Evolutionary conservation across 495 filamentous ascomycete species (phyloP).

Genomic region (Rhizodiscina lignyota): DNA sequence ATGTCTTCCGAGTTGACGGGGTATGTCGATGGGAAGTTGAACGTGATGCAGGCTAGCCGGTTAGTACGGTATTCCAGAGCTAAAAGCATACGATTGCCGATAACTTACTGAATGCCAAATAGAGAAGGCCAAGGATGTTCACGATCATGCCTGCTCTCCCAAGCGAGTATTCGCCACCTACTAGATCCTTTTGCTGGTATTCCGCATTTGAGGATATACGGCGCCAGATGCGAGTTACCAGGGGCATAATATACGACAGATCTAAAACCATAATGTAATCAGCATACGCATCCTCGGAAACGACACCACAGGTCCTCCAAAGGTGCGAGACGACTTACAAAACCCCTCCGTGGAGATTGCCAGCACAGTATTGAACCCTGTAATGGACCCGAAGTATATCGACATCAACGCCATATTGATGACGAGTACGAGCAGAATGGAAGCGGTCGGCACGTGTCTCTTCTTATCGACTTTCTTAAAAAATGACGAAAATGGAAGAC

Average conservation of each 20-base stretch:
- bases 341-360: conserved; percentile 40
- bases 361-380: conserved; percentile 40
- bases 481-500: conserved; percentile 28
- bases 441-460: conserved; percentile 30
- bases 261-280: too few relatives aligned
- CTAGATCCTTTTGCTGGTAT: conserved; percentile 11
- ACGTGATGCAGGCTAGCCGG: conserved; percentile 37
- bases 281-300: too few relatives aligned
- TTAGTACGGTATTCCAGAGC: too few relatives aligned
- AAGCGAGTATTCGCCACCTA: conserved; percentile 28
- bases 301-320: too few relatives aligned
- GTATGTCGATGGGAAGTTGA: conserved; percentile 36
- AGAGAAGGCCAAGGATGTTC: conserved; percentile 33
- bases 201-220: conserved; percentile 29
- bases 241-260: conserved; percentile 39
- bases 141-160: conserved; percentile 17
- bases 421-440: conserved; percentile 28
- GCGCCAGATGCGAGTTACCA: conserved; percentile 32
- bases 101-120: conserved; percentile 36
- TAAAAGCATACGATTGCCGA: too few relatives aligned
- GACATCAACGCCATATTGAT: conserved; percentile 38
- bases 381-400: conserved; percentile 42
- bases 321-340: conserved; percentile 30
- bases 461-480: conserved; percentile 26
- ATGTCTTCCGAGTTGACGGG: conserved; percentile 36